Evolutionary conservation across 192 early-diverging fungal species (phyloP).

Genomic region (Borealophlyctis nickersoniae): DNA sequence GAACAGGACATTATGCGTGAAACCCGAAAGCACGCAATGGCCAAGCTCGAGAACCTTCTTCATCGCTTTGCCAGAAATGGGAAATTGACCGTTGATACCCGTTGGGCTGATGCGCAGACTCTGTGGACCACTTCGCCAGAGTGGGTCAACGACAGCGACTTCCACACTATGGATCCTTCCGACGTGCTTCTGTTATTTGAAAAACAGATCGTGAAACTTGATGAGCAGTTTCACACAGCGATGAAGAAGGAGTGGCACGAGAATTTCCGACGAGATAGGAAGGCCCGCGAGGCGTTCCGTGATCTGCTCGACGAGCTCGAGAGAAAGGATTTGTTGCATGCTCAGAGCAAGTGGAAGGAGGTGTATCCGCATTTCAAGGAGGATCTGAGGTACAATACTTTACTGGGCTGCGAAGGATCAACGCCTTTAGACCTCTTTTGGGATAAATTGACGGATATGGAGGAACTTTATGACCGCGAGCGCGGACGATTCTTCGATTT

Average conservation of each 20-base stretch:
- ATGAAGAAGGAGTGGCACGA: slow-evolving; percentile 30
- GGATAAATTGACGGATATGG: slow-evolving; percentile 80
- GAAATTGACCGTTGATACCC: slow-evolving; percentile 53
- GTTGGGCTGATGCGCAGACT: slow-evolving; percentile 55
- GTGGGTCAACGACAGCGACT: slow-evolving; percentile 40
- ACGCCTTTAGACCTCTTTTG: slow-evolving; percentile 91
- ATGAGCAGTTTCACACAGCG: slow-evolving; percentile 54
- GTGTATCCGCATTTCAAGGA: slow-evolving; percentile 70
- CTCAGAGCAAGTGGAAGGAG: slow-evolving; percentile 81
- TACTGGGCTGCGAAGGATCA: slow-evolving; percentile 80
- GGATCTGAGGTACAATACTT: slow-evolving; percentile 63
- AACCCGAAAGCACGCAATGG: slow-evolving; percentile 58
- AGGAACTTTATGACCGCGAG: slow-evolving; percentile 69
- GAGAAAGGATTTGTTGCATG: slow-evolving; percentile 56
- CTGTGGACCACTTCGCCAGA: slow-evolving; percentile 52
- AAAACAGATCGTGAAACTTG: slow-evolving; percentile 66
- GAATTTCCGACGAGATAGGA: slow-evolving; percentile 63
- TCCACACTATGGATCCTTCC: slow-evolving; percentile 71
- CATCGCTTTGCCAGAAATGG: slow-evolving; percentile 39
- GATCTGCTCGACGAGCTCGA: slow-evolving; percentile 65
- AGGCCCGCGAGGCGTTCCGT: slow-evolving; percentile 57
- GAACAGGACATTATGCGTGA: slow-evolving; percentile 54
- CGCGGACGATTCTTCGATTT: slow-evolving; percentile 64
- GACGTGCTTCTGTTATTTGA: slow-evolving; percentile 84
- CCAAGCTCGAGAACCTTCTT: slow-evolving; percentile 56